These are phyloP conservation scores for Theobroma cacao DNA, from an alignment of 345 rosid species.

Conservation along the genomic window DNA sequence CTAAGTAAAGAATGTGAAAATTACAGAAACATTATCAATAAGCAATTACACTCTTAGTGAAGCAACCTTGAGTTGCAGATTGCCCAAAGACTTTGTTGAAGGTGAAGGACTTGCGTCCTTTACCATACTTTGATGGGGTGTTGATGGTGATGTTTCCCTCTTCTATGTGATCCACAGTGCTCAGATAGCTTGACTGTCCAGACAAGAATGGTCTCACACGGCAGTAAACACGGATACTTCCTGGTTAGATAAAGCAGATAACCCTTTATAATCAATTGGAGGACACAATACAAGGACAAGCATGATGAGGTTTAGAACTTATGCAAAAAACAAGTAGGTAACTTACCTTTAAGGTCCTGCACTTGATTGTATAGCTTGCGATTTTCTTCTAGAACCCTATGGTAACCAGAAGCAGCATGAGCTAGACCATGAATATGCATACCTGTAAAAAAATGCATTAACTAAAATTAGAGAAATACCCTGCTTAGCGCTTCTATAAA, in stretches of 20 bases:
- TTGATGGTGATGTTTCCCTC: constrained; percentile 67
- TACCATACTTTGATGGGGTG: constrained; percentile 75
- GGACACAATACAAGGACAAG: constrained; percentile 2
- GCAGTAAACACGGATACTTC: constrained; percentile 94
- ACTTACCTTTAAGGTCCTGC: constrained; percentile 90
- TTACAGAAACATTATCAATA: background rate
- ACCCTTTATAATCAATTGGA: constrained; percentile 6
- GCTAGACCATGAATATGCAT: constrained; percentile 83
- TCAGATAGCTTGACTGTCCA: constrained; percentile 62
- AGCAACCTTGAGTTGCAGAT: constrained; percentile 81
- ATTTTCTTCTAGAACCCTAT: constrained; percentile 88
- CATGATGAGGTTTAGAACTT: constrained; percentile 4
- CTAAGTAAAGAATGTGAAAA: background rate
- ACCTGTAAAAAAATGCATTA: constrained; percentile 40
- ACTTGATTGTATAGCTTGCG: constrained; percentile 94
- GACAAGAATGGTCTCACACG: constrained; percentile 88
- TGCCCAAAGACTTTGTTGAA: constrained; percentile 96
- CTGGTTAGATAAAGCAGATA: constrained; percentile 30
- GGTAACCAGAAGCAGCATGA: constrained; percentile 95
- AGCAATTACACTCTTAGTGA: background rate
- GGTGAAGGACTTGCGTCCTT: constrained; percentile 65
- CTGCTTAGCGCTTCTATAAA: background rate
- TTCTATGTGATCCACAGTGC: constrained; percentile 64
- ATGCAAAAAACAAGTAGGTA: background rate
- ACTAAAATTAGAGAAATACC: constrained; percentile 1